Evolutionary conservation across 352 stramenopile species (phyloP).

Genomic region (Pythium scleroteichum): DNA sequence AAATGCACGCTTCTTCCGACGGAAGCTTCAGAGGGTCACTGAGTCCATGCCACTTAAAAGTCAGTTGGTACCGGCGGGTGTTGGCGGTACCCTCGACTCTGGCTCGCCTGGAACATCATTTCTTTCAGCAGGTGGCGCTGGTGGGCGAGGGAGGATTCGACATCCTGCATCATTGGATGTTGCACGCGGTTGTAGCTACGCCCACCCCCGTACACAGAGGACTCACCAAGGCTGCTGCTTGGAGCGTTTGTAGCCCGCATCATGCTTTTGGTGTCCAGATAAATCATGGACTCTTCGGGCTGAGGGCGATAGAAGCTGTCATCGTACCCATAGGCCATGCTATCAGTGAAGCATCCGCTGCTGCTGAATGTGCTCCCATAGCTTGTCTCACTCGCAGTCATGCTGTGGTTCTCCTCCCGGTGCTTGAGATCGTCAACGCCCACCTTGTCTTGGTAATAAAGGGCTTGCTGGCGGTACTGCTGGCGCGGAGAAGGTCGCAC

Average conservation of each 20-base stretch:
- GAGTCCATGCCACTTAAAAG: background rate
- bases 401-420: constrained; percentile 22
- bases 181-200: background rate
- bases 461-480: constrained; percentile 9
- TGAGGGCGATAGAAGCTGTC: constrained; percentile 13
- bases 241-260: constrained; percentile 1
- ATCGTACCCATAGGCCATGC: constrained; percentile 4
- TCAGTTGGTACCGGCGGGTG: constrained; percentile 3
- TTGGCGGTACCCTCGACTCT: constrained; percentile 5
- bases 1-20: constrained; percentile 17
- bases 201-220: background rate
- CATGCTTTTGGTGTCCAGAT: constrained; percentile 28
- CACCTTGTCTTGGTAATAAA: constrained; percentile 6
- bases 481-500: background rate
- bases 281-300: constrained; percentile 22
- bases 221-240: background rate
- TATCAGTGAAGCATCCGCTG: constrained; percentile 17
- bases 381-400: constrained; percentile 22
- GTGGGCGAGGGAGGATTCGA: constrained; percentile 69
- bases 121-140: constrained; percentile 61
- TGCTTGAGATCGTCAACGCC: constrained; percentile 19
- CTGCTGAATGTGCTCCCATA: constrained; percentile 22
- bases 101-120: constrained; percentile 61
- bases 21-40: background rate
- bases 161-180: constrained; percentile 14